Conservation (phyloP, 176 grass and related monocot species). For the Oryza punctata region DNA sequence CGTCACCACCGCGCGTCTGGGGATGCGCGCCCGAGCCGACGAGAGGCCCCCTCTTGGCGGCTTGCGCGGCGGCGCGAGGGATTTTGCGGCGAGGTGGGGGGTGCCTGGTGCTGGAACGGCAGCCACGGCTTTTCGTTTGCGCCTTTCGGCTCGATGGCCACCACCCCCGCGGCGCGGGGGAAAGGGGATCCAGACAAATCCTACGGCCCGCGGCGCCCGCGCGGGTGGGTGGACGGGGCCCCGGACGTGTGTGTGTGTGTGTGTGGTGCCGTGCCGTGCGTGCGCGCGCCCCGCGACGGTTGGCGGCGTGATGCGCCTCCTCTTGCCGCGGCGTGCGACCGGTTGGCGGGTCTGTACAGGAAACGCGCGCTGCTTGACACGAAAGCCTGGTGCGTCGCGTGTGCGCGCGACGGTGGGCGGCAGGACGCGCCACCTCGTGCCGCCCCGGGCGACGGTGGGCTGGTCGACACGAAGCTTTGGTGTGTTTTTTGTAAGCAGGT, state of each 20-base stretch:
- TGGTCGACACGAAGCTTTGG: not conserved
- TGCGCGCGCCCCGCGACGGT: not conserved
- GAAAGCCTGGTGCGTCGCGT: not conserved
- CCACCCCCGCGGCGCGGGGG: no score
- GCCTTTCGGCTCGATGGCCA: not conserved
- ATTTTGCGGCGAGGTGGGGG: slow-evolving; percentile 14
- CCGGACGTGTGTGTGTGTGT: slow-evolving; percentile 20
- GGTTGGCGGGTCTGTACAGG: not conserved
- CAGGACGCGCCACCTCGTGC: no score
- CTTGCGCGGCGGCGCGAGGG: slow-evolving; percentile 29
- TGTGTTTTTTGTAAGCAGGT: not conserved
- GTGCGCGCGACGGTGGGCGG: no score
- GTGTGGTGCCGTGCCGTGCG: not conserved
- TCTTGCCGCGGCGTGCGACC: no score
- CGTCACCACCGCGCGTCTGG: not conserved
- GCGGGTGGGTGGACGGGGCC: slow-evolving; percentile 9
- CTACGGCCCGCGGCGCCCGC: not conserved
- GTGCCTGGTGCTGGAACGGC: not conserved
- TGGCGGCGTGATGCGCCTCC: no score
- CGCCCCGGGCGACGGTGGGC: no score
- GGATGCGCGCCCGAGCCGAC: slow-evolving; percentile 15
- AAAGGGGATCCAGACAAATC: not conserved
- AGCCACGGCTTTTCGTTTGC: not conserved
- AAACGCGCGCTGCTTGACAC: not conserved
- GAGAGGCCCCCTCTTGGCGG: not conserved